Conservation (phyloP, 2,329 filamentous ascomycete species). For the Setomelanomma holmii region DNA sequence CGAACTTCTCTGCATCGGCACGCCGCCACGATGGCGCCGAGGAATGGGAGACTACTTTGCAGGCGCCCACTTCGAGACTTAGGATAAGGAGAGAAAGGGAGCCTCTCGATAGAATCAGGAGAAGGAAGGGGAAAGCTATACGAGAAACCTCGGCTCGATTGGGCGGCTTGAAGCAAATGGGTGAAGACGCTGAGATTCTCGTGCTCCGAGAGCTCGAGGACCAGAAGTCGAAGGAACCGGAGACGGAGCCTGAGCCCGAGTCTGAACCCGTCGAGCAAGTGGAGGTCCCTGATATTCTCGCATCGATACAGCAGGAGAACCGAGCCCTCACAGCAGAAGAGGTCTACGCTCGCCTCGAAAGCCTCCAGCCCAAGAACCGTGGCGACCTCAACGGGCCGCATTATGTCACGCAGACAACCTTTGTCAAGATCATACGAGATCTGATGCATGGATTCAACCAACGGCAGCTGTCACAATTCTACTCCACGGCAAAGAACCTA, state of each 20-base stretch:
- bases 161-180: conserved; percentile 39
- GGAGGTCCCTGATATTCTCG: conserved; percentile 32
- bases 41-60: conserved; percentile 10
- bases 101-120: conserved; percentile 29
- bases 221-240: background rate
- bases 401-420: conserved; percentile 36
- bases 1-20: conserved; percentile 38
- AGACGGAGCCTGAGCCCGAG: background rate
- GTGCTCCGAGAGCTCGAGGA: conserved; percentile 39
- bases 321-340: conserved; percentile 34
- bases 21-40: conserved; percentile 31
- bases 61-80: conserved; percentile 1
- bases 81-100: conserved; percentile 16
- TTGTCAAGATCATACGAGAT: conserved; percentile 30
- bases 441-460: conserved; percentile 38
- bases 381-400: conserved; percentile 29
- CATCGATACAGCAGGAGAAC: conserved; percentile 35
- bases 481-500: conserved; percentile 33
- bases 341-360: conserved; percentile 39
- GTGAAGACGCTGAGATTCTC: conserved; percentile 45
- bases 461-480: conserved; percentile 41
- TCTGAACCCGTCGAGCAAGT: background rate
- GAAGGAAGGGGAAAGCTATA: conserved; percentile 31
- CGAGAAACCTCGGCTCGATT: conserved; percentile 38
- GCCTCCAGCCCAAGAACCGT: conserved; percentile 33